phyloP scores from a whole-genome alignment of 2,329 filamentous ascomycete species.

The Xenoacremonium recifei region DNA sequence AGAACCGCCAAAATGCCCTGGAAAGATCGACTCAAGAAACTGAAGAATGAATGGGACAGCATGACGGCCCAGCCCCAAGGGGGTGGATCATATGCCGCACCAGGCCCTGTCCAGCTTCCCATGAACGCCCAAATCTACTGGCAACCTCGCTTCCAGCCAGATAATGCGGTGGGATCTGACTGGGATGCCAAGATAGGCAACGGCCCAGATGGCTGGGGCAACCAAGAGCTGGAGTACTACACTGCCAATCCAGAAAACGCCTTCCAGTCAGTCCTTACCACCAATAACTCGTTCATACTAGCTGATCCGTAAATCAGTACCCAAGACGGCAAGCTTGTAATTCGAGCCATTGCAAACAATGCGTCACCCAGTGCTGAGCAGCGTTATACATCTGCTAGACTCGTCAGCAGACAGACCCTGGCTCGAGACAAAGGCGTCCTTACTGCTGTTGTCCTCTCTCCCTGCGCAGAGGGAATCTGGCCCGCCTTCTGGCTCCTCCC shows the following conservation, averaged over 20 bases:
- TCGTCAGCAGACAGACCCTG: constrained; percentile 53
- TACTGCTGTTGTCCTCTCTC: constrained; percentile 49
- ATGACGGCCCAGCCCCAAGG: constrained; percentile 29
- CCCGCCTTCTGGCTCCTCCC: constrained; percentile 62
- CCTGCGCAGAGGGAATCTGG: constrained; percentile 57
- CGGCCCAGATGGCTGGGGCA: constrained; percentile 61
- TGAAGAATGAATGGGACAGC: constrained; percentile 38
- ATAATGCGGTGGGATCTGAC: constrained; percentile 45
- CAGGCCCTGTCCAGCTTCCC: constrained; percentile 14
- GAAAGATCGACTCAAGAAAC: constrained; percentile 36
- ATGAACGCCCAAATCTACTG: constrained; percentile 41
- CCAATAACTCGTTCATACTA: not conserved
- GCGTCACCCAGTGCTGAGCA: constrained; percentile 33
- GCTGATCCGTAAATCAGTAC: constrained; percentile 30
- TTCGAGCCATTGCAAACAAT: constrained; percentile 47
- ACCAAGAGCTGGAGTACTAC: constrained; percentile 60
- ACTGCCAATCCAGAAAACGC: constrained; percentile 47
- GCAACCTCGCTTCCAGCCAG: constrained; percentile 48
- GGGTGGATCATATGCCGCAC: constrained; percentile 15
- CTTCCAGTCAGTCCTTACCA: constrained; percentile 41
- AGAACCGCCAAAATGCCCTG: constrained; percentile 32
- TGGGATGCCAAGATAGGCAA: constrained; percentile 55
- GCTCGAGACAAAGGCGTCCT: constrained; percentile 50
- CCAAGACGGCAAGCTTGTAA: constrained; percentile 47
- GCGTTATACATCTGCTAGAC: constrained; percentile 53